Conservation (phyloP, 2,329 filamentous ascomycete genomes). For the Pseudogymnoascus sp. region DNA sequence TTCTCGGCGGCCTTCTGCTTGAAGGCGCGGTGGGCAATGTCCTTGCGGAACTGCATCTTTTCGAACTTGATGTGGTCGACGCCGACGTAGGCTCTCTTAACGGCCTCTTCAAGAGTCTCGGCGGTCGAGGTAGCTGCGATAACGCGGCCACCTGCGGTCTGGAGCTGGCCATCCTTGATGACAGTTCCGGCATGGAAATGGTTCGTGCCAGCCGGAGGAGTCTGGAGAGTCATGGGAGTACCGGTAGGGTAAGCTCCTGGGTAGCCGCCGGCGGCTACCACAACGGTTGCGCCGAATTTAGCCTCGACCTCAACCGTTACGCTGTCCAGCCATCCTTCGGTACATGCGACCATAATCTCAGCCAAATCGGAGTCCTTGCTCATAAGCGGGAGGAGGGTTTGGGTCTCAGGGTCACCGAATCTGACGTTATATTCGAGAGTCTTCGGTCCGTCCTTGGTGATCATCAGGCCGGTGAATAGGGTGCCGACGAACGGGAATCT, state of each 20-base stretch:
- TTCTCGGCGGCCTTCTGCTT: conserved; percentile 35
- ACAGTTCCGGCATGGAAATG: conserved; percentile 93
- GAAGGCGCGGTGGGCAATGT: conserved; percentile 78
- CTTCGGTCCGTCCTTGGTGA: conserved; percentile 73
- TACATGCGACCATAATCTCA: conserved; percentile 81
- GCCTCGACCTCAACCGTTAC: conserved; percentile 61
- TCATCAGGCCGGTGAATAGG: conserved; percentile 89
- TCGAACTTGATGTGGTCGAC: conserved; percentile 69
- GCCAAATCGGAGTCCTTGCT: conserved; percentile 75
- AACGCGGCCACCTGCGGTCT: conserved; percentile 80
- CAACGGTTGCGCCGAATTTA: conserved; percentile 80
- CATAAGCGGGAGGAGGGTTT: conserved; percentile 76
- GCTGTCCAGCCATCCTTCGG: conserved; percentile 65
- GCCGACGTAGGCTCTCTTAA: conserved; percentile 80
- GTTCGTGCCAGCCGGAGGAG: conserved; percentile 45
- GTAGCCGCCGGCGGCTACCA: conserved; percentile 90
- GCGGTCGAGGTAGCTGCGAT: conserved; percentile 85
- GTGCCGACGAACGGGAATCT: conserved; percentile 67
- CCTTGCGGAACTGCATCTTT: conserved; percentile 60
- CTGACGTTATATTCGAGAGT: conserved; percentile 90
- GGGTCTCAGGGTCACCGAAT: conserved; percentile 87
- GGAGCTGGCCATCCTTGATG: conserved; percentile 55
- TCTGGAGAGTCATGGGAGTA: conserved; percentile 48
- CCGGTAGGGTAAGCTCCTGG: conserved; percentile 82
- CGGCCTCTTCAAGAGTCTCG: conserved; percentile 70